These are phyloP conservation scores for Pythium dissimile DNA, from an alignment of 352 stramenopile species.

Conservation along the genomic window DNA sequence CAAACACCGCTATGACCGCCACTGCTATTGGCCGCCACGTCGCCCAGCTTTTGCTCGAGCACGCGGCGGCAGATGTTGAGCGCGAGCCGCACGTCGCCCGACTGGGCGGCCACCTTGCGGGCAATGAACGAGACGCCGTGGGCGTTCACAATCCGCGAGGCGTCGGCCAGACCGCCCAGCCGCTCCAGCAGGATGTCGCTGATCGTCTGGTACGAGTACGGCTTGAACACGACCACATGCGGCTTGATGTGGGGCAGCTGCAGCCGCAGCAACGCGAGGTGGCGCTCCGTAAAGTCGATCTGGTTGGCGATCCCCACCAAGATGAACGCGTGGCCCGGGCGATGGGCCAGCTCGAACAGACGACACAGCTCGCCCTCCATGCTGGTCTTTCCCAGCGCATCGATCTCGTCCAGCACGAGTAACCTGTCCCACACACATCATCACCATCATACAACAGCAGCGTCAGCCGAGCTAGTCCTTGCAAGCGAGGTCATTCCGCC, in stretches of 20 bases:
- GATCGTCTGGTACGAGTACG: slow-evolving; percentile 78
- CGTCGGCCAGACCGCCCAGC: slow-evolving; percentile 40
- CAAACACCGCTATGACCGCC: no score
- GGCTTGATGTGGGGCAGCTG: slow-evolving; percentile 51
- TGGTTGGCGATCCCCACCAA: slow-evolving; percentile 83
- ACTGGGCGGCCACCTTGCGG: slow-evolving; percentile 74
- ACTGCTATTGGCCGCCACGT: slow-evolving; percentile 19
- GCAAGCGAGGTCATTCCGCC: no score
- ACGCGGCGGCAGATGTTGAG: slow-evolving; percentile 73
- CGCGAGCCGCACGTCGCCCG: slow-evolving; percentile 68
- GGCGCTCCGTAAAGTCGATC: slow-evolving; percentile 82
- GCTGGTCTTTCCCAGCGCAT: slow-evolving; percentile 61
- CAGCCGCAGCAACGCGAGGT: slow-evolving; percentile 54
- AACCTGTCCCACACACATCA: slow-evolving; percentile 33
- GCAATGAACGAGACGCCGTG: slow-evolving; percentile 77
- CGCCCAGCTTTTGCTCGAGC: slow-evolving; percentile 48
- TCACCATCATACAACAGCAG: neutral
- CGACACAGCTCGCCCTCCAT: slow-evolving; percentile 68
- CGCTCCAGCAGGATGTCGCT: slow-evolving; percentile 70
- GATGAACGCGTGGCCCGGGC: slow-evolving; percentile 53
- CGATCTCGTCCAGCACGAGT: slow-evolving; percentile 82
- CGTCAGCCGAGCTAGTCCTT: no score
- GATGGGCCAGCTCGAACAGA: slow-evolving; percentile 77
- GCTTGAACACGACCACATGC: slow-evolving; percentile 72
- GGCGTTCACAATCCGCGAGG: slow-evolving; percentile 52